Base-by-base conservation (phyloP, 441 rosid genomes). In the Pelargonium citronellum region DNA sequence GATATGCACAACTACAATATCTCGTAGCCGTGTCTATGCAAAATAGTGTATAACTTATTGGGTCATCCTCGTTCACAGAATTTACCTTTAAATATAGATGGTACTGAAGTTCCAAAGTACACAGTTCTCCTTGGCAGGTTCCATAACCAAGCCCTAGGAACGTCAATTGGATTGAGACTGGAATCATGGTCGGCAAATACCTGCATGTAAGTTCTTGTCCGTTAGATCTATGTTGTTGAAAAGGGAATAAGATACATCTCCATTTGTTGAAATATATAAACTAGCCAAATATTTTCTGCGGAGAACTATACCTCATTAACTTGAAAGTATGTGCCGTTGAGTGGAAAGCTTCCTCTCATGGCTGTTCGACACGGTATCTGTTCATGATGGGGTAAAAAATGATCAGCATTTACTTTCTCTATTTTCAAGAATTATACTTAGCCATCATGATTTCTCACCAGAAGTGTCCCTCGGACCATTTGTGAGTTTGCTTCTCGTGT, bases 301-400 rank as follows among this genome's bases (percentile, higher is more conserved):
- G 44, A 7, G n/a, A 46, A 60, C 3, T 61, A 22, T 43, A 86
- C 96, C 94, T 94, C 97, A 44, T 94, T 94, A 7, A 94, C 94
- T 86, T 94, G 99, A 75, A 91, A 94, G 76, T 94, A 94, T 1
- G 99, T 94, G 67, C 99, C 97, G 66, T 94, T 94, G 20, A 94
- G 85, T 7, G 99, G 99, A 78, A 94, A 94, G 67, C 94, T 87
- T 83, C 99, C 99, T 84, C 90, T 83, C 96, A 82, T 91, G 53
- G 97, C 99, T 75, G 96, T 91, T 85, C 99, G 76, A 77, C 96
- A 89, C 49, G 99, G 99, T 82, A 94, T 87, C 99, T 94, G 90
- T 60, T 60, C 34, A 11, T 60, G 64, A 60, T 60, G 27, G 22
- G 4, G 60, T 53, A n/a, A 53, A 53, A 13, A 53, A 5, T 16